phyloP scores from a whole-genome alignment of 208 protist species.

The Novymonas esmeraldas region DNA sequence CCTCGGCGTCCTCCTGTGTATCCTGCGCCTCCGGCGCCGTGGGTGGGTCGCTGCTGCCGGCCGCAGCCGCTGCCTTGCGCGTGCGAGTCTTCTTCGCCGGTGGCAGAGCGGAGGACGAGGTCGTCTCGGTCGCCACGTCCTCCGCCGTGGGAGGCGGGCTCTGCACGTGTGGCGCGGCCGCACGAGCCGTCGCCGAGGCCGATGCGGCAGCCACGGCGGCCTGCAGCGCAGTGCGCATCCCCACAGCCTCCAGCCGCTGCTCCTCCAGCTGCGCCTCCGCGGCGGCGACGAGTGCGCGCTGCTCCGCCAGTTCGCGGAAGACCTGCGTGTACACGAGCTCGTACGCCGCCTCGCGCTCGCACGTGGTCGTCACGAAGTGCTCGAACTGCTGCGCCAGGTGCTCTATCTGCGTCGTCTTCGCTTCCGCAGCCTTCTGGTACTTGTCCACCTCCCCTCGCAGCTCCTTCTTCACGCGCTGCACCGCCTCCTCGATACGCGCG shows the following conservation, averaged over 20 bases:
- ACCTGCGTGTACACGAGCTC: slow-evolving; percentile 53
- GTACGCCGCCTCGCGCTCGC: slow-evolving; percentile 75
- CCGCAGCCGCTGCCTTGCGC: neutral
- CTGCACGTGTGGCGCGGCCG: neutral
- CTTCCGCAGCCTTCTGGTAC: slow-evolving; percentile 21
- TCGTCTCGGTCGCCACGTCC: neutral
- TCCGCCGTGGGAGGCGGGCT: neutral
- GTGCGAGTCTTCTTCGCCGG: slow-evolving; percentile 10
- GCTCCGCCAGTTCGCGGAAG: slow-evolving; percentile 52
- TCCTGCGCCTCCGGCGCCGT: neutral
- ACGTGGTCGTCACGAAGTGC: slow-evolving; percentile 59
- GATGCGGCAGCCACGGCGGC: slow-evolving; percentile 3
- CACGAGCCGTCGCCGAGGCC: neutral
- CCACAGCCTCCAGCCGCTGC: slow-evolving; percentile 20
- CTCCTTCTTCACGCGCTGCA: slow-evolving; percentile 29
- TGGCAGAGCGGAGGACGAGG: neutral
- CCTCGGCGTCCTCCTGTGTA: neutral
- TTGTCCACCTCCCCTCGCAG: slow-evolving; percentile 27
- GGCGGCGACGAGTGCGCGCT: slow-evolving; percentile 23
- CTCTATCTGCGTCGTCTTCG: slow-evolving; percentile 26
- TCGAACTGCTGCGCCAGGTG: slow-evolving; percentile 63
- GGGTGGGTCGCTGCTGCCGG: neutral
- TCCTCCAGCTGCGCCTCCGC: slow-evolving; percentile 51
- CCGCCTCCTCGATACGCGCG: slow-evolving; percentile 22
- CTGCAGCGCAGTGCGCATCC: slow-evolving; percentile 16